Conservation (phyloP, 1,139 yeast genomes). For the Debaryomyces sp. region DNA sequence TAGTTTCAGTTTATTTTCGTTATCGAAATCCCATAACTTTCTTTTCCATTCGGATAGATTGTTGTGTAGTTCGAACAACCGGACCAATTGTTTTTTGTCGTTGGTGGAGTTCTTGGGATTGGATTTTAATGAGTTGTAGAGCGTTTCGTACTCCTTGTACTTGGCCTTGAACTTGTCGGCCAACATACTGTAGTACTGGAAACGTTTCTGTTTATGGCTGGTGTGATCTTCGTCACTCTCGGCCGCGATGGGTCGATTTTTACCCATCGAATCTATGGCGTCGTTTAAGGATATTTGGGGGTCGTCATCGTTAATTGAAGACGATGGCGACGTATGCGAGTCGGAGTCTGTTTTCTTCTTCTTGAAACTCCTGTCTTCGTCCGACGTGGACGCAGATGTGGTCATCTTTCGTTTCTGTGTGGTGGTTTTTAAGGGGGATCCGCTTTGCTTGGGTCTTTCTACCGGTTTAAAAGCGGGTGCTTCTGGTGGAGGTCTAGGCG, state of each 20-base stretch:
- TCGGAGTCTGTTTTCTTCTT: constrained; percentile 16
- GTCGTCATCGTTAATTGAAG: constrained; percentile 26
- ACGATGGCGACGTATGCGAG: constrained; percentile 33
- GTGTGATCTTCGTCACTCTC: constrained; percentile 9
- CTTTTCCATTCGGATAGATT: constrained; percentile 38
- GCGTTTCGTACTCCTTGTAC: constrained; percentile 41
- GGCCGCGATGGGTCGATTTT: background rate
- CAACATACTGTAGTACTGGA: constrained; percentile 28
- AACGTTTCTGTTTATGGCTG: constrained; percentile 12
- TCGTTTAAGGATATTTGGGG: constrained; percentile 12
- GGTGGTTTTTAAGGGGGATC: constrained; percentile 7
- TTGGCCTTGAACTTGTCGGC: constrained; percentile 39
- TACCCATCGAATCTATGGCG: background rate
- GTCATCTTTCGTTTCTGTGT: constrained; percentile 4
- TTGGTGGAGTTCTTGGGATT: constrained; percentile 14
- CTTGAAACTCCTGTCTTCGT: constrained; percentile 17
- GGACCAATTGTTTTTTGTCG: constrained; percentile 26
- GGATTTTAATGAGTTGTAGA: constrained; percentile 28
- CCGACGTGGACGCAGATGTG: constrained; percentile 10
- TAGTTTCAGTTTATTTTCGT: constrained; percentile 33
- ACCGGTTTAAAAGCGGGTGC: background rate
- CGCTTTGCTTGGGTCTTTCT: constrained; percentile 3
- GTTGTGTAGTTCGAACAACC: constrained; percentile 39
- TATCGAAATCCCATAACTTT: constrained; percentile 39
- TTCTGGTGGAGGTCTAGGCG: constrained; percentile 15